Evolutionary conservation across 495 filamentous ascomycete species (phyloP).

Genomic region (Penicillium chermesinum): DNA sequence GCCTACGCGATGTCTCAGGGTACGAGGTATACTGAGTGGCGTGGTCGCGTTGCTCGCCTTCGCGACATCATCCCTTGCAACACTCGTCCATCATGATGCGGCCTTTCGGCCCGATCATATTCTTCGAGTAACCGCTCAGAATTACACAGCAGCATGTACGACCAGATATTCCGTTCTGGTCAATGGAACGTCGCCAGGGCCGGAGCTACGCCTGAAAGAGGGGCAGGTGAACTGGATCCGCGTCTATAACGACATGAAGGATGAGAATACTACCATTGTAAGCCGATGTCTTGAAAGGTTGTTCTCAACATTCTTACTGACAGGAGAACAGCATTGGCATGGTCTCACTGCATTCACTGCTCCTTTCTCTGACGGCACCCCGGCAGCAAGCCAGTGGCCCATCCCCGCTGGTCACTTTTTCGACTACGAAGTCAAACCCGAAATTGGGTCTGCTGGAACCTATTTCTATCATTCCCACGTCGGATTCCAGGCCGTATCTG

Average conservation of each 20-base stretch:
- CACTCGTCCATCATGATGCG: conserved; percentile 25
- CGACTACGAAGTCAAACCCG: conserved; percentile 53
- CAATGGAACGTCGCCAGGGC: conserved; percentile 52
- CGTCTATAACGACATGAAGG: conserved; percentile 53
- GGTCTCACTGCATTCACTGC: conserved; percentile 50
- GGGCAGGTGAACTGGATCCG: conserved; percentile 51
- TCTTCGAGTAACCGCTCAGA: conserved; percentile 38
- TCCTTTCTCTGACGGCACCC: conserved; percentile 53
- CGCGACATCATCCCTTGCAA: neutral
- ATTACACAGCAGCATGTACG: conserved; percentile 40
- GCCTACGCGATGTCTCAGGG: neutral
- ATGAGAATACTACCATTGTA: conserved; percentile 53
- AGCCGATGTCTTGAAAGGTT: no score
- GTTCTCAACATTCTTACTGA: no score
- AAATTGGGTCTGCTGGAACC: conserved; percentile 46
- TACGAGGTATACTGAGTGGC: neutral
- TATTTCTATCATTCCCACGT: conserved; percentile 61
- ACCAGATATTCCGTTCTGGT: conserved; percentile 40
- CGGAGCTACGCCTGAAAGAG: conserved; percentile 42
- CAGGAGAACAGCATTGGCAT: conserved; percentile 51
- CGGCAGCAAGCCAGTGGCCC: conserved; percentile 51
- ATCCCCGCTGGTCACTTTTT: conserved; percentile 55
- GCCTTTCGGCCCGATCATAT: conserved; percentile 47
- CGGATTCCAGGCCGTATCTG: conserved; percentile 50
- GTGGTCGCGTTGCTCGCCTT: neutral